Conservation (phyloP, 345 rosid species). For the Clausena lansium region DNA sequence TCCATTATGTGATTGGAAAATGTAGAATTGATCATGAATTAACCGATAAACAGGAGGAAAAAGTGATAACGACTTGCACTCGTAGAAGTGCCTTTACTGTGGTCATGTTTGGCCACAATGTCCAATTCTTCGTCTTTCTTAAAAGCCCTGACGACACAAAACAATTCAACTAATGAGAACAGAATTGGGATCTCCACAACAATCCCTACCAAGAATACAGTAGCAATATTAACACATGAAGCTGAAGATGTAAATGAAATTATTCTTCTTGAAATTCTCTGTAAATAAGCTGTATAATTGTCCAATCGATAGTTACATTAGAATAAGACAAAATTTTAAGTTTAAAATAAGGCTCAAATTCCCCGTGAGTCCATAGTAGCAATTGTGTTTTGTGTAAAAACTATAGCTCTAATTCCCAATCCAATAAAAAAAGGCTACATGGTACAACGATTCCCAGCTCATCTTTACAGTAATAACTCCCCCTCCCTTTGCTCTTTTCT, state of each 20-base stretch:
- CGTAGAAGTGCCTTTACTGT: too few relatives aligned
- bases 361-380: constrained; percentile 28
- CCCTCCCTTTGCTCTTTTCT: neutral
- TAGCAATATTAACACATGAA: neutral
- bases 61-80: neutral
- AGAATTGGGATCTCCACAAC: neutral
- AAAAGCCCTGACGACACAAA: too few relatives aligned
- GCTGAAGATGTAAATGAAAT: neutral
- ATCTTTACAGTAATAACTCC: constrained; percentile 30
- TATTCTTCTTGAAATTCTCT: neutral
- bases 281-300: constrained; percentile 10
- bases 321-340: neutral
- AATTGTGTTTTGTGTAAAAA: constrained; percentile 14
- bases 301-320: constrained; percentile 13
- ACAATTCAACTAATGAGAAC: neutral
- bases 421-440: constrained; percentile 10
- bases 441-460: constrained; percentile 22
- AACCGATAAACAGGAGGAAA: neutral
- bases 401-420: neutral
- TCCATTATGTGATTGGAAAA: neutral
- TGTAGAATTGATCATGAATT: neutral
- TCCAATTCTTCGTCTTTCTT: neutral
- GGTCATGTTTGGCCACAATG: neutral
- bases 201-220: neutral
- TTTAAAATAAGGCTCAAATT: constrained; percentile 6